Conservation (phyloP, 2,329 filamentous ascomycete genomes). For the Cladosporium phlei region DNA sequence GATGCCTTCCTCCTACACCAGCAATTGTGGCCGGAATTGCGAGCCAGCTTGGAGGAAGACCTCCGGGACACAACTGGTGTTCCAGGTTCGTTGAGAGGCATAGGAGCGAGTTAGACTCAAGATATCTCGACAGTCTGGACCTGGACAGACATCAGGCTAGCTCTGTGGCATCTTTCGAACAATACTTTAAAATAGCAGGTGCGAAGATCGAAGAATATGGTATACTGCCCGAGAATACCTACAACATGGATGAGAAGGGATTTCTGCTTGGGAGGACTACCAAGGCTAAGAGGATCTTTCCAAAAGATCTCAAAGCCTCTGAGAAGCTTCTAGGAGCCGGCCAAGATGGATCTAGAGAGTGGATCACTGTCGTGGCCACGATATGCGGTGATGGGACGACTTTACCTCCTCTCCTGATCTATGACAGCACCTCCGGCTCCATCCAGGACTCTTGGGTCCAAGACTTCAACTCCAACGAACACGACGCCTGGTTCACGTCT, state of each 20-base stretch:
- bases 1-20: too few species aligned
- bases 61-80: background rate
- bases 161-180: constrained; percentile 8
- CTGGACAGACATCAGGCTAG: constrained; percentile 28
- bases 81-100: background rate
- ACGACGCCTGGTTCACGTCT: background rate
- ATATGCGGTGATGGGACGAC: constrained; percentile 14
- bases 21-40: too few species aligned
- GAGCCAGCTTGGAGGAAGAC: too few species aligned
- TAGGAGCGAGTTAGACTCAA: background rate
- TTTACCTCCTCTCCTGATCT: constrained; percentile 15
- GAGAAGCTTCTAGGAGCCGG: constrained; percentile 2
- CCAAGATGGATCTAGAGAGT: constrained; percentile 13
- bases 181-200: constrained; percentile 4
- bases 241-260: constrained; percentile 7
- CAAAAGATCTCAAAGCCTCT: background rate
- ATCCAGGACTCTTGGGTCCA: constrained; percentile 6
- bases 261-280: background rate
- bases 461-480: constrained; percentile 1
- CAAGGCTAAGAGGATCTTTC: background rate
- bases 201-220: constrained; percentile 1
- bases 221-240: background rate
- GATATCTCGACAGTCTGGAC: constrained; percentile 23
- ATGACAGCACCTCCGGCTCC: constrained; percentile 4
- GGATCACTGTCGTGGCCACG: constrained; percentile 15